These are phyloP conservation scores for Podospora conica DNA, from an alignment of 495 filamentous ascomycete species.

Conservation along the genomic window DNA sequence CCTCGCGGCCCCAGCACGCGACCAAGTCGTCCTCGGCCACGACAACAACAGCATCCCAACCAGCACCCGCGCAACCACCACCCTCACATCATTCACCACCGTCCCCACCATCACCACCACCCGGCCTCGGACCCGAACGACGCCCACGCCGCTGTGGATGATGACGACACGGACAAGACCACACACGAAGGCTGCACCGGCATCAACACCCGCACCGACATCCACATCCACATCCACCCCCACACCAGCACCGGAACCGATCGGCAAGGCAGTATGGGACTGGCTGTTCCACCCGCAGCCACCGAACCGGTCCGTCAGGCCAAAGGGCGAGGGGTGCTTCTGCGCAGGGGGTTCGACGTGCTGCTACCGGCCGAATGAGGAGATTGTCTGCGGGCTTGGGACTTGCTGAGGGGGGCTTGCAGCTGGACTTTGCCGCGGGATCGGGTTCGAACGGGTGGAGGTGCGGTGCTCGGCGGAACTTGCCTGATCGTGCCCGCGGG, in stretches of 20 bases:
- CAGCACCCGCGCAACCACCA: background rate
- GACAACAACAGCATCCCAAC: background rate
- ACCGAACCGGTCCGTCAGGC: background rate
- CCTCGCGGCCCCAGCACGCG: background rate
- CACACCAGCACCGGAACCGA: background rate
- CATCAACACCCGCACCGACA: too few species aligned
- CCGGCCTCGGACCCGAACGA: background rate
- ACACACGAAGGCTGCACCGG: too few species aligned
- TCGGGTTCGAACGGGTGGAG: too few species aligned
- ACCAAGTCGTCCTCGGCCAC: background rate
- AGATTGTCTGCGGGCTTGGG: slow-evolving; percentile 1
- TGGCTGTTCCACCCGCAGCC: background rate
- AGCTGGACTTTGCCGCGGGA: too few species aligned
- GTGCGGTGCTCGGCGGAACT: too few species aligned
- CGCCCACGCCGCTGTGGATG: background rate
- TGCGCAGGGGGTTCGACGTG: slow-evolving; percentile 18
- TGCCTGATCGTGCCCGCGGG: too few species aligned
- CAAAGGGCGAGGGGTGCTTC: slow-evolving; percentile 8
- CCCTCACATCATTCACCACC: background rate
- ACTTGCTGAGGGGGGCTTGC: slow-evolving; percentile 14
- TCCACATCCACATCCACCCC: too few species aligned
- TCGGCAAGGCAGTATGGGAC: background rate
- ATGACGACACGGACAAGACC: background rate
- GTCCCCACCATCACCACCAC: background rate
- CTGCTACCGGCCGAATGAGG: slow-evolving; percentile 6